A percentile compares a stretch with the other conserved stretches of the same genome.
Conservation (phyloP, 495 filamentous ascomycete species). For the Penicillium desertorum region DNA sequence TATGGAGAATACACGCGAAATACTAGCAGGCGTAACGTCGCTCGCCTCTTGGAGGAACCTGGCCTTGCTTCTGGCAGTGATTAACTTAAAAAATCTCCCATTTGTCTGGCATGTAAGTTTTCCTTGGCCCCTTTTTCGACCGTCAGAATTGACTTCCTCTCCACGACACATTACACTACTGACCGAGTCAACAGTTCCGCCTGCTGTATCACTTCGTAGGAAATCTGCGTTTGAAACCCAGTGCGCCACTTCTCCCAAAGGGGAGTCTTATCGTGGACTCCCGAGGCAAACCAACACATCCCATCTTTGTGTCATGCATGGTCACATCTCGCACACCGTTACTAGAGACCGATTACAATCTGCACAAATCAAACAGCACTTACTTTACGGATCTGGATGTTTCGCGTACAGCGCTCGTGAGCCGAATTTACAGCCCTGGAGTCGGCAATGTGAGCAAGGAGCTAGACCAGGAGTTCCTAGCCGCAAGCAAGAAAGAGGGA, state of each 20-base stretch:
- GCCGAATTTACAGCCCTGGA: slow-evolving; percentile 57
- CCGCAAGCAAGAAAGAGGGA: slow-evolving; percentile 40
- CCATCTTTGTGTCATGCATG: slow-evolving; percentile 56
- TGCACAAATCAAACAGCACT: slow-evolving; percentile 72
- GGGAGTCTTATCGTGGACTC: slow-evolving; percentile 30
- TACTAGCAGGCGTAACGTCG: slow-evolving; percentile 25
- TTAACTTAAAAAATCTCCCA: slow-evolving; percentile 63
- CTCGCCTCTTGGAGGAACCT: slow-evolving; percentile 53
- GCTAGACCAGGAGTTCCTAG: slow-evolving; percentile 42
- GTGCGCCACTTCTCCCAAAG: slow-evolving; percentile 38
- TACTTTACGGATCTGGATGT: slow-evolving; percentile 76
- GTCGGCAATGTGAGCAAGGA: slow-evolving; percentile 51
- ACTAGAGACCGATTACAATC: slow-evolving; percentile 65
- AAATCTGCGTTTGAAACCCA: slow-evolving; percentile 51
- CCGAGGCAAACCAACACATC: slow-evolving; percentile 41
- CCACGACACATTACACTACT: slow-evolving; percentile 15
- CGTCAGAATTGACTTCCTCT: slow-evolving; percentile 1
- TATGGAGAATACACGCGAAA: slow-evolving; percentile 27
- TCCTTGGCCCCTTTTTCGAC: neutral
- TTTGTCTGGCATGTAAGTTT: slow-evolving; percentile 64
- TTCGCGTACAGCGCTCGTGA: slow-evolving; percentile 61
- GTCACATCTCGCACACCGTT: slow-evolving; percentile 54
- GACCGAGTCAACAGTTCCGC: slow-evolving; percentile 40
- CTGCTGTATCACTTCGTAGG: slow-evolving; percentile 49
- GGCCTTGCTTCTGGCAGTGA: slow-evolving; percentile 52